Evolutionary conservation across 352 stramenopile species (phyloP), one percentile per base, ranked within the genome.

Genomic region (Pythium utonaiense): DNA sequence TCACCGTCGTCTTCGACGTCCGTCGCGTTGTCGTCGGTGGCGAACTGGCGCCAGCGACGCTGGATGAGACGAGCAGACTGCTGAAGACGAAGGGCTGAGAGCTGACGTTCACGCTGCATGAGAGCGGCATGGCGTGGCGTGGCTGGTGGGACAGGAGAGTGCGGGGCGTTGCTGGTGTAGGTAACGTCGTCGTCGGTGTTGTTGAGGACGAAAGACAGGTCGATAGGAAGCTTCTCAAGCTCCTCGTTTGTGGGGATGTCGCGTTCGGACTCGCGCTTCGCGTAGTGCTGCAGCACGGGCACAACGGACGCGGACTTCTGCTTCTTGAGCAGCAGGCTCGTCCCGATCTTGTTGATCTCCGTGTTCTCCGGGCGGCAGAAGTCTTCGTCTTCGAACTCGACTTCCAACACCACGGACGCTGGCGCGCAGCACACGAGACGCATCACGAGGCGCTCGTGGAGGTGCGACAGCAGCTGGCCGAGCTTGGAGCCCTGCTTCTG

Each of bases 241-340:
- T 71, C 64, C 54, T 71, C 64, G 49, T 71, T 71, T 22, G 64
- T 71, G n/a, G 64, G 64, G 53, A 71, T 71, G 47, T 71, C 64
- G 21, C 58, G 57, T 30, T 71, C 64, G 0, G 28, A 33, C 10
- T 45, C 53, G 10, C 34, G 36, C 14, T 41, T 53, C 6, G 30
- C 3, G 10, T 24, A 9, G 10, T 55, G 21, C 13, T 51, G n/a
- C 8, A 57, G 42, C 19, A 66, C 58, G 3, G 64, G 64, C n/a
- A 53, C 64, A 10, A 71, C 49, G 3, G 53, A 63, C 4, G 64
- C 64, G 4, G 64, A 71, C 58, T 71, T 71, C 49, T 71, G 64
- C 50, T 63, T 60, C 47, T 59, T 56, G n/a, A 71, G 38, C 16
- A 53, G 45, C 49, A 45, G 42, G n/a, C 41, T 62, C 8, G 41